Evolutionary conservation across 768 basidiomycete genomes (phyloP).

Genomic region (Paxillus involutus): DNA sequence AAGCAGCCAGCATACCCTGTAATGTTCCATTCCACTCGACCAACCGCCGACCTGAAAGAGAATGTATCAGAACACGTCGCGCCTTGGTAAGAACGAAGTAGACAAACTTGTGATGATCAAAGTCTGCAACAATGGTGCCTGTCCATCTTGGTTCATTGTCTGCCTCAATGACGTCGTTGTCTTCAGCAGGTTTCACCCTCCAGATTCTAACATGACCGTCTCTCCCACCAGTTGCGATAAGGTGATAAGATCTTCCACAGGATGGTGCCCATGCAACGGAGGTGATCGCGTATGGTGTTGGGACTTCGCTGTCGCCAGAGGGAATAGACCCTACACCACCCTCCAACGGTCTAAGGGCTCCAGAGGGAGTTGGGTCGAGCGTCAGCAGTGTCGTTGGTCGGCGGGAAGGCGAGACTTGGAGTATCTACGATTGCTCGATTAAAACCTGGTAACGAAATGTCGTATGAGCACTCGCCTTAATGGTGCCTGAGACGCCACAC

Average conservation of each 20-base stretch:
- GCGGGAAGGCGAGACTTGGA: constrained; percentile 68
- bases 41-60: constrained; percentile 60
- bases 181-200: constrained; percentile 68
- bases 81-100: background rate
- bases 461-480: constrained; percentile 58
- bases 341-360: constrained; percentile 18
- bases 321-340: constrained; percentile 15
- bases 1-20: constrained; percentile 55
- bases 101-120: constrained; percentile 78
- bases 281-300: constrained; percentile 64
- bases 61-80: constrained; percentile 6
- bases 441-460: background rate
- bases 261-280: constrained; percentile 93
- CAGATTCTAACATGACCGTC: constrained; percentile 92
- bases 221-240: constrained; percentile 86
- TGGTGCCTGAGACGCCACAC: constrained; percentile 65
- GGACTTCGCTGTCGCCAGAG: constrained; percentile 33
- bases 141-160: constrained; percentile 60
- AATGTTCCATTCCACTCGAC: constrained; percentile 93
- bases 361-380: constrained; percentile 42
- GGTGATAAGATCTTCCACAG: constrained; percentile 91
- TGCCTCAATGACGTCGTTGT: constrained; percentile 42
- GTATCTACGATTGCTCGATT: constrained; percentile 47
- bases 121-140: constrained; percentile 77
- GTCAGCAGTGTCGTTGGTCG: constrained; percentile 67